phyloP scores from a whole-genome alignment of 129 eudicot species.

The Centella asiatica region DNA sequence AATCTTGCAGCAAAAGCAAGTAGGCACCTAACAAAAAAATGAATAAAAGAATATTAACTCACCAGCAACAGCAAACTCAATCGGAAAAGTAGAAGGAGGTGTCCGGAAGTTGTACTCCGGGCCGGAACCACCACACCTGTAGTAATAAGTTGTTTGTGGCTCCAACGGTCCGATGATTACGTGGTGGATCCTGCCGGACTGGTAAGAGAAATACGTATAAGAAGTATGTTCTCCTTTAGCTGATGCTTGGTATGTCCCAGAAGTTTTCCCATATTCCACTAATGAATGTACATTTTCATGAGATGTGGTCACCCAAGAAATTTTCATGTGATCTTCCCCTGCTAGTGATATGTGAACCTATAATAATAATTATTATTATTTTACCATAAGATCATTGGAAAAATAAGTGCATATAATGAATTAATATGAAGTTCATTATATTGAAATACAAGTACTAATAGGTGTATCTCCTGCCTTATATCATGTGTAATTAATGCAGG shows the following conservation, averaged over 20 bases:
- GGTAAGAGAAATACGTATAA: conserved; percentile 26
- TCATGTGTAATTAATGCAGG: no score
- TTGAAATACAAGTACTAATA: no score
- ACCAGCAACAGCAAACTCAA: conserved; percentile 42
- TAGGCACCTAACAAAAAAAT: no score
- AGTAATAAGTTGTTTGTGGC: conserved; percentile 36
- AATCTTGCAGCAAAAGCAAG: no score
- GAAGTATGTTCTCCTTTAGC: conserved; percentile 30
- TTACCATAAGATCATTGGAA: no score
- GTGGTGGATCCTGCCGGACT: conserved; percentile 33
- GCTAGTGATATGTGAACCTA: conserved; percentile 48
- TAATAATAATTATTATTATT: no score
- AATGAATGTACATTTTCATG: conserved; percentile 16
- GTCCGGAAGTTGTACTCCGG: conserved; percentile 35
- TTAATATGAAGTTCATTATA: no score
- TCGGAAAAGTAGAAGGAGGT: conserved; percentile 40
- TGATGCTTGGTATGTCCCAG: conserved; percentile 19
- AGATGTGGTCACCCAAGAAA: conserved; percentile 34
- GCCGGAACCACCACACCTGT: conserved; percentile 32
- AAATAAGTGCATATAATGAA: no score
- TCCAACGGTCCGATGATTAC: conserved; percentile 39
- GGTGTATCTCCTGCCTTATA: no score
- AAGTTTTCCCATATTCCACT: conserved; percentile 30
- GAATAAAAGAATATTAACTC: no score
- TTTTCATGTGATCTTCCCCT: conserved; percentile 35